phyloP scores from a whole-genome alignment of 257 asterid species.

The Nicotiana tomentosiformis region DNA sequence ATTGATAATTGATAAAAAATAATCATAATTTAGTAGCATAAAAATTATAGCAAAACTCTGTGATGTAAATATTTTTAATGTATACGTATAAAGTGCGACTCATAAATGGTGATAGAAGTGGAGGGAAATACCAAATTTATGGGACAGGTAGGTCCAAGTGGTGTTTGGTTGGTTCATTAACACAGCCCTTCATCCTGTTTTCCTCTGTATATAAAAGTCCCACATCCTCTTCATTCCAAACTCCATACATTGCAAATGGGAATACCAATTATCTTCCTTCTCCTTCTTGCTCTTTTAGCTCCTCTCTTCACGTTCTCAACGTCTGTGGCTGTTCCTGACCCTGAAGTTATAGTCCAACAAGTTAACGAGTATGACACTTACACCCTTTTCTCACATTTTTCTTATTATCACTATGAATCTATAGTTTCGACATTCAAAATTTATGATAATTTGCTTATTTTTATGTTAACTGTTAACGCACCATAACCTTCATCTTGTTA shows the following conservation, averaged over 20 bases:
- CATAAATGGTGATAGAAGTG: neutral
- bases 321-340: slow-evolving; percentile 57
- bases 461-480: neutral
- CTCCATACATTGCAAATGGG: slow-evolving; percentile 20
- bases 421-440: neutral
- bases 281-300: slow-evolving; percentile 26
- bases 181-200: slow-evolving; percentile 7
- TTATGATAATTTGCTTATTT: neutral
- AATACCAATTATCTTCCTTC: slow-evolving; percentile 25
- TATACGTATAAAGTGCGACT: neutral
- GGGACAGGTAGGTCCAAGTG: neutral
- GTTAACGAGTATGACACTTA: slow-evolving; percentile 54
- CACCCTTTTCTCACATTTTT: neutral
- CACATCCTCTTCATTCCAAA: slow-evolving; percentile 15
- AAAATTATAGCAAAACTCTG: neutral
- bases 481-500: neutral
- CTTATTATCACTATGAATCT: neutral
- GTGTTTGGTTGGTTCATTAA: slow-evolving; percentile 20
- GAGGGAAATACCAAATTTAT: neutral
- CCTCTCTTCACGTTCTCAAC: slow-evolving; percentile 37
- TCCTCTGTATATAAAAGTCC: slow-evolving; percentile 21
- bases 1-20: neutral
- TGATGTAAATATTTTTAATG: neutral
- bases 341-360: slow-evolving; percentile 63
- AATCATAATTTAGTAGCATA: neutral